Percentiles rank a stretch among this genome's conserved stretches.
Evolutionary conservation across 352 stramenopile genomes (phyloP).

Genomic region (Phytophthora citrophthora): DNA sequence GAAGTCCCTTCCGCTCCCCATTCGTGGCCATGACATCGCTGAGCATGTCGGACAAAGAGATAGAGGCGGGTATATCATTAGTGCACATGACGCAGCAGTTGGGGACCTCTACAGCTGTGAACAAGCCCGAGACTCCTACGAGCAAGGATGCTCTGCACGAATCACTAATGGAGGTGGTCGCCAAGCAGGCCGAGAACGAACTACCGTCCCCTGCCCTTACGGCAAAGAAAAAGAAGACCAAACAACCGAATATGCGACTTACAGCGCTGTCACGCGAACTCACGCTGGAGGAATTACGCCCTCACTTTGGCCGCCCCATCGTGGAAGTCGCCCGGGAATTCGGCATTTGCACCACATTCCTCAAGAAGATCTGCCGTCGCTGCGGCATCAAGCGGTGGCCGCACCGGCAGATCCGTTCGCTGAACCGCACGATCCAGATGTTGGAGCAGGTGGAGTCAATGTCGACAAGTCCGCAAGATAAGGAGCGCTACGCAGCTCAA

Average conservation of each 20-base stretch:
- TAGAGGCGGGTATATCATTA: constrained; percentile 67
- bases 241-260: constrained; percentile 54
- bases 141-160: constrained; percentile 34
- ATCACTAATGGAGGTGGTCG: constrained; percentile 50
- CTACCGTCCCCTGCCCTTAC: constrained; percentile 13
- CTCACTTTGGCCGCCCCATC: constrained; percentile 71
- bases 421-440: constrained; percentile 79
- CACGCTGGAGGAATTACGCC: constrained; percentile 63
- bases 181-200: constrained; percentile 33
- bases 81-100: constrained; percentile 65
- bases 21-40: constrained; percentile 8
- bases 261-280: constrained; percentile 58
- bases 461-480: constrained; percentile 49
- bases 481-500: constrained; percentile 55
- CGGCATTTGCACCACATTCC: constrained; percentile 77
- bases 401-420: constrained; percentile 71
- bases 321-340: constrained; percentile 72
- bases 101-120: constrained; percentile 1
- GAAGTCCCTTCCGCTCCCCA: neutral
- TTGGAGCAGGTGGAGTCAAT: constrained; percentile 64
- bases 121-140: neutral
- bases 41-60: constrained; percentile 56
- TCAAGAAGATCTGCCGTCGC: constrained; percentile 79
- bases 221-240: constrained; percentile 20
- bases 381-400: constrained; percentile 73